Conservation (phyloP, 352 stramenopile genomes). For the Pythium utonaiense region DNA sequence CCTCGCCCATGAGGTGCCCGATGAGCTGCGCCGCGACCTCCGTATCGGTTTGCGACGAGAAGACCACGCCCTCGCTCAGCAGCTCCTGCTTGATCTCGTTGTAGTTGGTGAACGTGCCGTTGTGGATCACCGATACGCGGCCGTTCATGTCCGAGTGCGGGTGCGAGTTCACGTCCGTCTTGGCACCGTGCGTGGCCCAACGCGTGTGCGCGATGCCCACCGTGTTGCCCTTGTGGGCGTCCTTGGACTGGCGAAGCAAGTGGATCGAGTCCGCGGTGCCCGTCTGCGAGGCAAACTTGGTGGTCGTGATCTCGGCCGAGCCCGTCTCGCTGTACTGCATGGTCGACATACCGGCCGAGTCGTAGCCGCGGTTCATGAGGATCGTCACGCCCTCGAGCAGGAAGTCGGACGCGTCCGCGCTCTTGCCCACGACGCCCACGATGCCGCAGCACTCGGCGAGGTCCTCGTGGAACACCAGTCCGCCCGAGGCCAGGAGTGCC, state of each 20-base stretch:
- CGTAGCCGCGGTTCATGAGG: constrained; percentile 96
- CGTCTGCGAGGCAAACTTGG: constrained; percentile 93
- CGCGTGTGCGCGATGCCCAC: constrained; percentile 98
- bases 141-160: constrained; percentile 94
- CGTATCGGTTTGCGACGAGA: constrained; percentile 96
- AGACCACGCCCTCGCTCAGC: constrained; percentile 86
- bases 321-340: constrained; percentile 44
- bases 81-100: constrained; percentile 89
- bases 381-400: constrained; percentile 87
- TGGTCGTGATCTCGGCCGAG: constrained; percentile 75
- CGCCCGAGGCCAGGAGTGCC: constrained; percentile 22
- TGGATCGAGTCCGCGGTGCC: constrained; percentile 92
- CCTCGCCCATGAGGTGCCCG: constrained; percentile 86
- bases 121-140: constrained; percentile 97
- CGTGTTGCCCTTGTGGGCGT: constrained; percentile 80
- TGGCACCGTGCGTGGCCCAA: constrained; percentile 97
- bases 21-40: constrained; percentile 98
- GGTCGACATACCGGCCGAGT: constrained; percentile 96
- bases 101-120: constrained; percentile 99
- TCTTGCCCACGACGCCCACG: constrained; percentile 69
- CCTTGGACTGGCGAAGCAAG: constrained; percentile 77
- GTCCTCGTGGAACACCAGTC: constrained; percentile 11
- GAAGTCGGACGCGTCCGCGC: constrained; percentile 69
- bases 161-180: constrained; percentile 98
- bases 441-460: constrained; percentile 67